Conservation (phyloP, 352 stramenopile genomes). For the Thraustochytrium sp. region DNA sequence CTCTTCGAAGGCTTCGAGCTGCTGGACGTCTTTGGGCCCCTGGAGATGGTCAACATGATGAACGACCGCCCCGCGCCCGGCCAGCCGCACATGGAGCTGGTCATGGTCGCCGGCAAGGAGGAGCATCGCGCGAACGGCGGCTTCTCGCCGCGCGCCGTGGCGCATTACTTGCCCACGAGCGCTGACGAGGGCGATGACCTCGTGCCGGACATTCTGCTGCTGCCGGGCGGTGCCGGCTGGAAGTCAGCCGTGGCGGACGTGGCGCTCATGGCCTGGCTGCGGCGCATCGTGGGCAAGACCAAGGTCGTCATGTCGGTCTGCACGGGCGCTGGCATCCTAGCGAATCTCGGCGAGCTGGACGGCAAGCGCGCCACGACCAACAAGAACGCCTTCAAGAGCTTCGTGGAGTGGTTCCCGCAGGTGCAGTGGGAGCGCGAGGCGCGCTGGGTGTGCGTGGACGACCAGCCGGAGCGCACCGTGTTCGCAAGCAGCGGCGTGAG, state of each 20-base stretch:
- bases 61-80: not conserved
- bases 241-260: not conserved
- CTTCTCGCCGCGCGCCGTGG: not conserved
- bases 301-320: not conserved
- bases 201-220: not conserved
- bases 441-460: not conserved
- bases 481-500: not conserved
- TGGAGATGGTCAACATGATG: not conserved
- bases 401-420: not conserved
- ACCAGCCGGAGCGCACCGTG: not conserved
- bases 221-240: not conserved
- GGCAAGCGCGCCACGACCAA: not conserved
- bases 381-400: not conserved
- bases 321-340: not conserved
- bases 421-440: not conserved
- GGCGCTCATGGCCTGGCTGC: not conserved
- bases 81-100: not conserved
- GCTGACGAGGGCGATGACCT: not conserved
- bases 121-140: not conserved
- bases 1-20: conserved; percentile 13
- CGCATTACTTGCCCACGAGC: not conserved
- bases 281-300: not conserved
- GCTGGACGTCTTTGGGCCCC: not conserved
- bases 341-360: not conserved
- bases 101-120: not conserved